Percentiles rank a stretch among this genome's conserved stretches.
Conservation (phyloP, 2,329 filamentous ascomycete genomes). For the Seiridium cupressi region DNA sequence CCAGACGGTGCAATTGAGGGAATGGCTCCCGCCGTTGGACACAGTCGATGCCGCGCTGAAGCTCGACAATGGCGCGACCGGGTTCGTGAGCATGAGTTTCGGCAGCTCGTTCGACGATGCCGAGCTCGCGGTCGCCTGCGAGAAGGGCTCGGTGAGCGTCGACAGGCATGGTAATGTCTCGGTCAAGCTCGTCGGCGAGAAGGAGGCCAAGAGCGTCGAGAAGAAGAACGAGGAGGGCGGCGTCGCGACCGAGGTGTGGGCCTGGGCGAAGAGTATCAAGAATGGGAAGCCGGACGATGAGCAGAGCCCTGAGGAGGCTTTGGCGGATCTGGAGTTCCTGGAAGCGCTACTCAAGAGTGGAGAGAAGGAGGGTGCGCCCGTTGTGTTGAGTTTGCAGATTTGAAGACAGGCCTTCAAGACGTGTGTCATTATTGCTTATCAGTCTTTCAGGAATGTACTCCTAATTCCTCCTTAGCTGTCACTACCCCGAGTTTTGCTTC, state of each 20-base stretch:
- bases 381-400: constrained; percentile 34
- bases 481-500: too few species aligned
- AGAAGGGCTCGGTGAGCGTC: constrained; percentile 52
- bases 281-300: constrained; percentile 45
- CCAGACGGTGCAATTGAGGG: constrained; percentile 51
- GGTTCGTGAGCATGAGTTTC: constrained; percentile 56
- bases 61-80: constrained; percentile 51
- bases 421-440: neutral
- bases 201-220: constrained; percentile 43
- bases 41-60: constrained; percentile 60
- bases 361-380: constrained; percentile 36
- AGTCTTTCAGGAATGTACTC: too few species aligned
- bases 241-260: constrained; percentile 59
- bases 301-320: constrained; percentile 56
- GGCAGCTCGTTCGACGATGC: constrained; percentile 53
- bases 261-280: constrained; percentile 55
- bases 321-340: constrained; percentile 60
- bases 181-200: constrained; percentile 12
- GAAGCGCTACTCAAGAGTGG: constrained; percentile 50
- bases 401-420: neutral
- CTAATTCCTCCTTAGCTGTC: too few species aligned
- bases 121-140: constrained; percentile 57
- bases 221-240: constrained; percentile 39
- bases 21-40: constrained; percentile 63
- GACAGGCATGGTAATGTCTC: constrained; percentile 41